Conservation (phyloP, 2,329 filamentous ascomycete genomes). For the Colletotrichum orbiculare region DNA sequence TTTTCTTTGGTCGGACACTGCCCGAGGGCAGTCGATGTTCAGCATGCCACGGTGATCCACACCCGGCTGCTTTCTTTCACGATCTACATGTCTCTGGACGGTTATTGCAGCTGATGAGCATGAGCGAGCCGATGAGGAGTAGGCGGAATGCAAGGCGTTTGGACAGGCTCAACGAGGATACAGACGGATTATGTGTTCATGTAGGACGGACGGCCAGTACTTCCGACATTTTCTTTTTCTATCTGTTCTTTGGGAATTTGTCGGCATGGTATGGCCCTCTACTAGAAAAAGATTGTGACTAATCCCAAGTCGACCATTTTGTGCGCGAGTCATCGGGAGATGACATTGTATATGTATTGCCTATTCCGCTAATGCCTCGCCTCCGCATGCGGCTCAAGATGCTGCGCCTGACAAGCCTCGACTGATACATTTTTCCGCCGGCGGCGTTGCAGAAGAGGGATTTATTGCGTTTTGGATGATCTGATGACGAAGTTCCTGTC, state of each 20-base stretch:
- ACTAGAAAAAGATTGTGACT: slow-evolving; percentile 12
- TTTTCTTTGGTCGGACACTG: slow-evolving; percentile 12
- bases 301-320: slow-evolving; percentile 7
- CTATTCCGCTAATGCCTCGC: too few relatives aligned
- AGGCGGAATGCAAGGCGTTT: slow-evolving; percentile 28
- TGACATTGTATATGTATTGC: too few relatives aligned
- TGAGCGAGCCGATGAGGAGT: slow-evolving; percentile 10
- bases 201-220: too few relatives aligned
- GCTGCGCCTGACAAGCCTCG: too few relatives aligned
- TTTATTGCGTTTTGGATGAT: slow-evolving; percentile 45
- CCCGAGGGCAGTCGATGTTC: not conserved
- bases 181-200: too few relatives aligned
- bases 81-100: not conserved
- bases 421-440: slow-evolving; percentile 31
- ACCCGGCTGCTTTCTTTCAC: not conserved
- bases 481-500: slow-evolving; percentile 59
- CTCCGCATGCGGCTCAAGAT: too few relatives aligned
- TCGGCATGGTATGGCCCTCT: too few relatives aligned
- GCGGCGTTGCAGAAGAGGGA: slow-evolving; percentile 33
- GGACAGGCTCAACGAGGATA: not conserved
- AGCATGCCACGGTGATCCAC: not conserved
- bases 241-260: not conserved
- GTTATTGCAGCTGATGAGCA: slow-evolving; percentile 5
- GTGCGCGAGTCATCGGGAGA: too few relatives aligned
- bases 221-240: slow-evolving; percentile 1